These are phyloP conservation scores for Vitis labrusca DNA, from an alignment of 164 flowering plant genomes.

Conservation along the genomic window DNA sequence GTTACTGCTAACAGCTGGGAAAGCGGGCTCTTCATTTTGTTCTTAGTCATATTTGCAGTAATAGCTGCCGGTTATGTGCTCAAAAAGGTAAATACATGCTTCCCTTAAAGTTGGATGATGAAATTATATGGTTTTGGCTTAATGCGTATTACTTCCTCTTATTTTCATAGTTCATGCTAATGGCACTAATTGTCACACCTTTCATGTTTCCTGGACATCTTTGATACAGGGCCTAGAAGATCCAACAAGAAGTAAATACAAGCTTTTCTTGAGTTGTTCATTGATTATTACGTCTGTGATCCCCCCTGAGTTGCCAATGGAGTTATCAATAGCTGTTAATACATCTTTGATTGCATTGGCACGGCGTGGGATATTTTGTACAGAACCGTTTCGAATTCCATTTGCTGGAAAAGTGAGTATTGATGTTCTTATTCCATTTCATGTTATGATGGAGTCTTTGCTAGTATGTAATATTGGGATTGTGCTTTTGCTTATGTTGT, in stretches of 20 bases:
- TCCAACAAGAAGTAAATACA: conserved; percentile 96
- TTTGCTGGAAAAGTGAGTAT: conserved; percentile 93
- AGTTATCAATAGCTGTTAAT: conserved; percentile 96
- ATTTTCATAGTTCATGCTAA: background rate
- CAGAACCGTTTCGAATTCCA: conserved; percentile 97
- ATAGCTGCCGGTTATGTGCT: conserved; percentile 99
- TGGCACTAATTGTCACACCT: background rate
- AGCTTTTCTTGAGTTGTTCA: conserved; percentile 92
- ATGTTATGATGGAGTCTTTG: background rate
- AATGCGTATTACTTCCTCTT: background rate
- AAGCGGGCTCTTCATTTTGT: conserved; percentile 91
- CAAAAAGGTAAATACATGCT: conserved; percentile 59
- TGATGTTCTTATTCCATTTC: background rate
- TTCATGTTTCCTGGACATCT: background rate
- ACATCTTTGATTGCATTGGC: conserved; percentile 95
- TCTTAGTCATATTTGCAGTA: conserved; percentile 90
- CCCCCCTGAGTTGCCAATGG: conserved; percentile 99
- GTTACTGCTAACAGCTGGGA: conserved; percentile 99
- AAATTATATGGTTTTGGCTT: background rate
- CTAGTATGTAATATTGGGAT: background rate
- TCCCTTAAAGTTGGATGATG: background rate
- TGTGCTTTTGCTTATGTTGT: background rate
- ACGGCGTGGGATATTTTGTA: conserved; percentile 93
- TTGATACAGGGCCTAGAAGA: conserved; percentile 88
- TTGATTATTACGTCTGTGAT: conserved; percentile 95